Percentiles rank a stretch among this genome's conserved stretches.
Conservation (phyloP, 2,329 filamentous ascomycete species). For the Calonectria pteridis region DNA sequence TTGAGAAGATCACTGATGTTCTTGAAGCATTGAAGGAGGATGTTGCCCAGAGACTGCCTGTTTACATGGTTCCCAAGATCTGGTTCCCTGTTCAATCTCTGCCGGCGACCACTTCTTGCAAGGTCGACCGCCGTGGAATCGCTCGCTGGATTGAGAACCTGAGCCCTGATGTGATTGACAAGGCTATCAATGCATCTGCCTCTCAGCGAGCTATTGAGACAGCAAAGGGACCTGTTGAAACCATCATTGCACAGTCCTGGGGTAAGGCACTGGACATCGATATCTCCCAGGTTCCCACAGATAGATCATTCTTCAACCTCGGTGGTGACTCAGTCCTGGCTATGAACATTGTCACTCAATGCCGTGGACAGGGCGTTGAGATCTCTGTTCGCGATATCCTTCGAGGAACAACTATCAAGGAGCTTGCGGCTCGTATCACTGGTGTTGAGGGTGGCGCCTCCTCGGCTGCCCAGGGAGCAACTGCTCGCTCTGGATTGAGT, state of each 20-base stretch:
- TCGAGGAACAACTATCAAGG: background rate
- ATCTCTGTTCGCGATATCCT: background rate
- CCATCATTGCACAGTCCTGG: background rate
- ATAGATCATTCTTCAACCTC: background rate
- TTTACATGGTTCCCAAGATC: background rate
- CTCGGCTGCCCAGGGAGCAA: background rate
- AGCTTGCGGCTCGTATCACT: background rate
- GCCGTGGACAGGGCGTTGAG: background rate
- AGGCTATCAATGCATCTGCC: background rate
- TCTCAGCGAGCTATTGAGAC: background rate
- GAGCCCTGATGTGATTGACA: background rate
- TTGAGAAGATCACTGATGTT: background rate
- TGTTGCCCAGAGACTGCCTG: background rate
- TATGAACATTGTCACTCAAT: slow-evolving; percentile 9
- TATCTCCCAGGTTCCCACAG: background rate
- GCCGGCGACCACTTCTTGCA: background rate
- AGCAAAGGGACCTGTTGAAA: background rate
- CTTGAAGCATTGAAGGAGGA: background rate
- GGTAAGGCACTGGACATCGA: background rate
- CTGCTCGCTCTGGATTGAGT: background rate
- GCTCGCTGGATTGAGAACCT: background rate
- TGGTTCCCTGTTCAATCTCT: background rate
- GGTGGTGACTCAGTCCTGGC: background rate
- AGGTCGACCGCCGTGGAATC: background rate
- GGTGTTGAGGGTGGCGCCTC: background rate